phyloP scores from a whole-genome alignment of 140 eudicot genomes.

The Anethum foeniculum region DNA sequence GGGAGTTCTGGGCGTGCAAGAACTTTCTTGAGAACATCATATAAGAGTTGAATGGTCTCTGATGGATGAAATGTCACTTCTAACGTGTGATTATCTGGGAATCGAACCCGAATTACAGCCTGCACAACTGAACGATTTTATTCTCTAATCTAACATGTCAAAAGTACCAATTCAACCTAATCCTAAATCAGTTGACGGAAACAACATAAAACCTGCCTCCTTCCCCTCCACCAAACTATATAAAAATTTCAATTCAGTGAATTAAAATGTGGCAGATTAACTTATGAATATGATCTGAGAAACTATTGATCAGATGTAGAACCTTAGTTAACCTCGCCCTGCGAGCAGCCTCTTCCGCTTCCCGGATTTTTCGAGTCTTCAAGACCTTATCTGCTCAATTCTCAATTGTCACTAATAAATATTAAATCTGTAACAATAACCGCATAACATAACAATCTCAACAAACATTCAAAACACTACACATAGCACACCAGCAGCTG shows the following conservation, averaged over 20 bases:
- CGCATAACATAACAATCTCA: background rate
- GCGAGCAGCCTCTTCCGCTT: constrained; percentile 75
- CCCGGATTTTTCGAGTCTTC: constrained; percentile 76
- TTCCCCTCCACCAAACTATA: background rate
- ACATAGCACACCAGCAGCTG: background rate
- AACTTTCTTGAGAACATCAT: constrained; percentile 57
- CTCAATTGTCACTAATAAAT: background rate
- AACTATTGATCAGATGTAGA: constrained; percentile 1
- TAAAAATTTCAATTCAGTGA: background rate
- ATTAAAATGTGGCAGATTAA: background rate
- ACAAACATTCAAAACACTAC: background rate
- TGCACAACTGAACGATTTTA: constrained; percentile 17
- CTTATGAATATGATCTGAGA: background rate
- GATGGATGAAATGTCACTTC: constrained; percentile 78
- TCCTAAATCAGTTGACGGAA: background rate
- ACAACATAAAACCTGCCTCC: background rate
- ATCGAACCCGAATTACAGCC: constrained; percentile 72
- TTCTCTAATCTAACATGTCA: background rate
- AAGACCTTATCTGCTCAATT: constrained; percentile 51
- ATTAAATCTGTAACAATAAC: background rate
- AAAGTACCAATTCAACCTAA: background rate
- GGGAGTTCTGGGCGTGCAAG: constrained; percentile 65
- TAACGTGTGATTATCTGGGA: constrained; percentile 76
- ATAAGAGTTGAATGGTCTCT: constrained; percentile 54
- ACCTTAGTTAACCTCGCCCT: constrained; percentile 76